Base-by-base conservation (phyloP, 2,329 filamentous ascomycete genomes). In the Zelopaecilomyces penicillatus region DNA sequence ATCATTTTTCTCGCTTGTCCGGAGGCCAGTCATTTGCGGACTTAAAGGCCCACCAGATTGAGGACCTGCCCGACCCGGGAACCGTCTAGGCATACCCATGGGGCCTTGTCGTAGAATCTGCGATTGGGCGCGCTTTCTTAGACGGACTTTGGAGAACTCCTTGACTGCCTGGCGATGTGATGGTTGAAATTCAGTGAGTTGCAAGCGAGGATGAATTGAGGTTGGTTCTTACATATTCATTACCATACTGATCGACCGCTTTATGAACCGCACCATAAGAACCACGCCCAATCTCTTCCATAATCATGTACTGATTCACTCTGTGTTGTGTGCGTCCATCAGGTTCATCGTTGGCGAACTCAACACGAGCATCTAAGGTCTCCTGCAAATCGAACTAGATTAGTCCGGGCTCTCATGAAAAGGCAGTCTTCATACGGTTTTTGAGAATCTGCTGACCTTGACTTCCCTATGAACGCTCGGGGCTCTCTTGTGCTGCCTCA, bases 261-360 rank as follows among this genome's bases (percentile, higher is more conserved):
- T 91, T 72, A 66, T 97, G 89, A 10, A 98, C 93, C 8, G 90
- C 85, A 6, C 93, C 93, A 63, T 95, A 98, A 0, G 91, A 97
- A 12, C 93, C 93, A 52, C 89, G 77, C n/a, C 93, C 93, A 56
- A 98, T 96, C 71, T 97, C 91, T 62, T 95, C 85, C 63, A 85
- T 83, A 59, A 98, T 93, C 46, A 85, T 75, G 64, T 97, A 98
- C 67, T 97, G 91, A 63, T 97, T 97, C 68, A 97, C 91, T 46
- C 82, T 79, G 60, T 94, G 87, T 59, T 94, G 82, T 3, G 85
- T 82, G 41, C 74, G 77, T 28, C 89, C 89, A 58, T 95, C 88
- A 53, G 83, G 74, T 55, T 91, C 84, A 62, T 89, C 90, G 57
- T 83, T 93, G 49, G 79, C 83, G 65, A 94, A 95, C 60, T 93